phyloP scores from a whole-genome alignment of 2,329 filamentous ascomycete genomes.

The Drechslerella dactyloides region DNA sequence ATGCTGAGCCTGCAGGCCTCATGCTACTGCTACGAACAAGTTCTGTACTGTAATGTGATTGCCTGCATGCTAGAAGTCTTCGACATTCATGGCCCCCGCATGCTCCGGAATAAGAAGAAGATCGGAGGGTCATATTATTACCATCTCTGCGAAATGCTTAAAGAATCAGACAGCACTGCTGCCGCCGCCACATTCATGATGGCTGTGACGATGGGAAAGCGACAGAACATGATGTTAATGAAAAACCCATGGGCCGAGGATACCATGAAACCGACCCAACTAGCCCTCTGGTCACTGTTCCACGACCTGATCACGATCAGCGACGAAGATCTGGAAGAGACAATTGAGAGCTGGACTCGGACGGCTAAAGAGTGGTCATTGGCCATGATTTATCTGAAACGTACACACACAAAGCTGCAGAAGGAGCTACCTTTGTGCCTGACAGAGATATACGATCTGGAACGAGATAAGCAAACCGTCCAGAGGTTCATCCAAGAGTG shows the following conservation, averaged over 20 bases:
- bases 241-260: slow-evolving; percentile 15
- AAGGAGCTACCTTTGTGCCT: slow-evolving; percentile 24
- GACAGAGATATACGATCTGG: slow-evolving; percentile 24
- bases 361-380: slow-evolving; percentile 39
- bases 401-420: slow-evolving; percentile 26
- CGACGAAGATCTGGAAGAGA: slow-evolving; percentile 39
- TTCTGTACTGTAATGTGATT: slow-evolving; percentile 26
- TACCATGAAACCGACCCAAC: slow-evolving; percentile 8
- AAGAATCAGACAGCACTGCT: slow-evolving; percentile 22
- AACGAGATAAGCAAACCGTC: slow-evolving; percentile 25
- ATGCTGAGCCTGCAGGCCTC: slow-evolving; percentile 22
- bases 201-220: slow-evolving; percentile 25
- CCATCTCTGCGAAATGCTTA: slow-evolving; percentile 37
- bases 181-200: slow-evolving; percentile 28
- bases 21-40: slow-evolving; percentile 34
- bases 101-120: slow-evolving; percentile 43
- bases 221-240: slow-evolving; percentile 14
- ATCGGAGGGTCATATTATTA: slow-evolving; percentile 40
- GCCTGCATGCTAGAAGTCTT: slow-evolving; percentile 29
- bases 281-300: slow-evolving; percentile 26
- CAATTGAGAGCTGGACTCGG: slow-evolving; percentile 28
- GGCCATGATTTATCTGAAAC: slow-evolving; percentile 28
- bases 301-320: slow-evolving; percentile 21
- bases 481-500: slow-evolving; percentile 23
- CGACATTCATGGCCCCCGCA: slow-evolving; percentile 27